Evolutionary conservation across 2,329 filamentous ascomycete species (phyloP).

Genomic region (Keithomyces neogunnii): DNA sequence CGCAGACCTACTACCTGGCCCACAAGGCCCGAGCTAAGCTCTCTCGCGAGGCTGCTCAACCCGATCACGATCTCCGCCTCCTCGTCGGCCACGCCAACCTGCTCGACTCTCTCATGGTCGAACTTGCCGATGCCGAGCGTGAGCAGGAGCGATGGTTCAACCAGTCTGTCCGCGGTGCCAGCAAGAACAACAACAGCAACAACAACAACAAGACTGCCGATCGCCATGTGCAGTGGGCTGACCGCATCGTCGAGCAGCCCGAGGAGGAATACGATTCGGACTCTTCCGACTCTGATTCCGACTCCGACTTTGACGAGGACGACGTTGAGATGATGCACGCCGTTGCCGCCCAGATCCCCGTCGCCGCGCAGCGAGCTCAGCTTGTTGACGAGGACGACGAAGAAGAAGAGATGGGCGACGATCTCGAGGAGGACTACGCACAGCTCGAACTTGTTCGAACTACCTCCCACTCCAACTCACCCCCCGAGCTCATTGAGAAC

Average conservation of each 20-base stretch:
- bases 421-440: slow-evolving; percentile 56
- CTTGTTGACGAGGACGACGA: slow-evolving; percentile 32
- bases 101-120: slow-evolving; percentile 88
- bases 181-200: slow-evolving; percentile 16
- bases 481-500: slow-evolving; percentile 62
- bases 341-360: slow-evolving; percentile 36
- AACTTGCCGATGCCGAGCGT: slow-evolving; percentile 83
- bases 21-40: slow-evolving; percentile 97
- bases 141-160: slow-evolving; percentile 99
- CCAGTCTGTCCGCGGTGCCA: slow-evolving; percentile 76
- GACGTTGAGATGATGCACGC: slow-evolving; percentile 49
- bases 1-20: slow-evolving; percentile 96
- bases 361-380: slow-evolving; percentile 16
- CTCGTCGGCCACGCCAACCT: slow-evolving; percentile 98
- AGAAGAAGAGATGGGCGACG: slow-evolving; percentile 35
- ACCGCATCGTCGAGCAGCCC: slow-evolving; percentile 63
- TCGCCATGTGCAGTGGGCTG: slow-evolving; percentile 80
- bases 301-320: slow-evolving; percentile 43
- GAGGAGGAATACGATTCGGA: slow-evolving; percentile 60
- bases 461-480: slow-evolving; percentile 54
- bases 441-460: slow-evolving; percentile 61
- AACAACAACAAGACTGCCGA: slow-evolving; percentile 38
- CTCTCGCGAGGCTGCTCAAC: slow-evolving; percentile 76
- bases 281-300: slow-evolving; percentile 37
- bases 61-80: slow-evolving; percentile 89